Evolutionary conservation across 306 rosid genomes (phyloP), one percentile per base, ranked within the genome.

Genomic region (Cucurbita moschata): DNA sequence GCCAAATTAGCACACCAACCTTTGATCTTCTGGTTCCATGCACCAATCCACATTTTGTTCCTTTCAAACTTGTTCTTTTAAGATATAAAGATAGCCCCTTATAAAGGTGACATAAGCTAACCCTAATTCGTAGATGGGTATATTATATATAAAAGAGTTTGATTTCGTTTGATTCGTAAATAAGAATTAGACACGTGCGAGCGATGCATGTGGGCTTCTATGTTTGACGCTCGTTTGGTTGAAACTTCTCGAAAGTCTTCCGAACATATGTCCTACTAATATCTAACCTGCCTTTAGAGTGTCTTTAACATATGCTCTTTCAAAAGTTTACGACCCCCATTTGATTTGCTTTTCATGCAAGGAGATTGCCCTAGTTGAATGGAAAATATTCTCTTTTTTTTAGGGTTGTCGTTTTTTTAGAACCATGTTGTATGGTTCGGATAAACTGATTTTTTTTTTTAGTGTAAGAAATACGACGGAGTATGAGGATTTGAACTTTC

Each of bases 11-110:
- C 6, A 30, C 60, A 50, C 74, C 14, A 70, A 70, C 26, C 44
- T 70, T 50, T 70, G 60, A 70, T 70, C 15, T 70, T 47, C 46
- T n/a, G 15, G 18, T 70, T 70, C 74, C 74, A 70, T 70, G 74
- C 74, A 70, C 74, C 74, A 51, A 30, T 52, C 74, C 57, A 69
- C 50, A 13, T 8, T 70, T 70, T 51, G 47, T 30, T 70, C 74
- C 42, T 70, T 70, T 70, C 60, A 70, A 70, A 26, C 30, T 50
- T 70, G 51, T 70, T 70, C 74, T 70, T 69, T 70, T 30, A 70
- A 50, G 74, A 70, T 70, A 70, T 46, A 49, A 49, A 69, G 73
- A 68, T 47, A 12, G 54, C 72, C n/a, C 19, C 21, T 46, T 47
- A 47, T 15, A 50, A 70, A 50, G 4, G 42, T 43, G 42, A 42